Evolutionary conservation across 139 green algal genomes (phyloP).

Genomic region (Chlorella ohadii): DNA sequence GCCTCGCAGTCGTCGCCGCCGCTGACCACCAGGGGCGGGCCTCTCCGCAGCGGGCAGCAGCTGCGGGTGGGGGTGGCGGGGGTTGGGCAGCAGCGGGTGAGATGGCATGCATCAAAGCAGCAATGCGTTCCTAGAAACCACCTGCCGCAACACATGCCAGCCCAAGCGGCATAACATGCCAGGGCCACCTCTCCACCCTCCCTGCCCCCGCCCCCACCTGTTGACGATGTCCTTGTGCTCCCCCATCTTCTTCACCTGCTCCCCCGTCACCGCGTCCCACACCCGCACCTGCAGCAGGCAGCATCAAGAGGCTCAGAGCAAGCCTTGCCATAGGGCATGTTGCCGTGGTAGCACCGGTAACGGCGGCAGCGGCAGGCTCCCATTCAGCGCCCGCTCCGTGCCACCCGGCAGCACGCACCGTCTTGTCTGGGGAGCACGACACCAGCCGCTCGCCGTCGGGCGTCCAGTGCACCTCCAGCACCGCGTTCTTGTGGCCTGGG

Average conservation of each 20-base stretch:
- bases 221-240: slow-evolving; percentile 97
- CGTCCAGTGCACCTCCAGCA: slow-evolving; percentile 95
- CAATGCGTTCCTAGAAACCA: too few relatives aligned
- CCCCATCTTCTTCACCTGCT: slow-evolving; percentile 85
- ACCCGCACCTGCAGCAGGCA: slow-evolving; percentile 15
- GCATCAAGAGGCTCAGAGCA: too few relatives aligned
- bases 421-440: slow-evolving; percentile 87
- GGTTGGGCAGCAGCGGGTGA: too few relatives aligned
- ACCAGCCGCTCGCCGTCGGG: slow-evolving; percentile 84
- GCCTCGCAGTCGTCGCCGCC: slow-evolving; percentile 90
- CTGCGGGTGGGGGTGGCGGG: neutral
- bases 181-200: too few relatives aligned
- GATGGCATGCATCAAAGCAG: too few relatives aligned
- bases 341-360: too few relatives aligned
- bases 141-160: too few relatives aligned
- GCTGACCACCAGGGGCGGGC: slow-evolving; percentile 82
- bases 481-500: slow-evolving; percentile 92
- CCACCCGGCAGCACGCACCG: slow-evolving; percentile 60
- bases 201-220: slow-evolving; percentile 23
- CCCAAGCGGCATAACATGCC: too few relatives aligned
- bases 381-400: too few relatives aligned
- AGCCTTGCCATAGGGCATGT: too few relatives aligned
- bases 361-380: too few relatives aligned
- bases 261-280: slow-evolving; percentile 79
- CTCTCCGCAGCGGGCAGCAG: slow-evolving; percentile 73